These are phyloP conservation scores for Maudiozyma serrabonitensis DNA, from an alignment of 805 yeast species.

Conservation along the genomic window DNA sequence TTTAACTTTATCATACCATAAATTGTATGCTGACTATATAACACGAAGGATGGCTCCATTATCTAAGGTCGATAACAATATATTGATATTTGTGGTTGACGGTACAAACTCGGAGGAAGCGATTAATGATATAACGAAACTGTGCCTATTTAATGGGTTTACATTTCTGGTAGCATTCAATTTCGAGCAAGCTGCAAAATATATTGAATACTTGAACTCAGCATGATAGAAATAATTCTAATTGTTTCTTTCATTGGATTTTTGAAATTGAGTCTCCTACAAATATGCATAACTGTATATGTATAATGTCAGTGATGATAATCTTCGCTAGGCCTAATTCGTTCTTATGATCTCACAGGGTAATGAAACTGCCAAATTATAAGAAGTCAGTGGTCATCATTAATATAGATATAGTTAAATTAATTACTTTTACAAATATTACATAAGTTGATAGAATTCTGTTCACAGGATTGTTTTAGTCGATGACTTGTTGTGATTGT, in stretches of 20 bases:
- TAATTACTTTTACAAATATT: not conserved
- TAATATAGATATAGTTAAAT: no score
- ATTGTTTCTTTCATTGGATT: not conserved
- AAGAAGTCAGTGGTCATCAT: no score
- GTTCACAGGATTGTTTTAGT: no score
- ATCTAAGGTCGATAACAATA: slow-evolving; percentile 36
- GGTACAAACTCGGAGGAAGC: slow-evolving; percentile 45
- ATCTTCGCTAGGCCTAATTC: no score
- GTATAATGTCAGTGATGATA: no score
- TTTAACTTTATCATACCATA: slow-evolving; percentile 61
- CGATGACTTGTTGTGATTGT: no score
- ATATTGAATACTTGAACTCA: slow-evolving; percentile 26
- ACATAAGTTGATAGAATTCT: not conserved
- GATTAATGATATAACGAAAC: slow-evolving; percentile 31
- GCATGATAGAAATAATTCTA: not conserved
- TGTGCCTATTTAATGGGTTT: slow-evolving; percentile 34
- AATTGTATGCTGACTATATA: slow-evolving; percentile 66
- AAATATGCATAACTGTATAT: no score
- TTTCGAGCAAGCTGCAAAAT: slow-evolving; percentile 45
- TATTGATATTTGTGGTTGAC: slow-evolving; percentile 56
- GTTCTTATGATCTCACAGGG: no score
- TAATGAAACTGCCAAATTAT: no score
- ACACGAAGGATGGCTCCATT: slow-evolving; percentile 42
- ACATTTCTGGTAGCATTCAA: slow-evolving; percentile 35
- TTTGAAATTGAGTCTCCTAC: no score